Conservation (phyloP, 1,139 yeast genomes). For the Blastobotrys aristatus region DNA sequence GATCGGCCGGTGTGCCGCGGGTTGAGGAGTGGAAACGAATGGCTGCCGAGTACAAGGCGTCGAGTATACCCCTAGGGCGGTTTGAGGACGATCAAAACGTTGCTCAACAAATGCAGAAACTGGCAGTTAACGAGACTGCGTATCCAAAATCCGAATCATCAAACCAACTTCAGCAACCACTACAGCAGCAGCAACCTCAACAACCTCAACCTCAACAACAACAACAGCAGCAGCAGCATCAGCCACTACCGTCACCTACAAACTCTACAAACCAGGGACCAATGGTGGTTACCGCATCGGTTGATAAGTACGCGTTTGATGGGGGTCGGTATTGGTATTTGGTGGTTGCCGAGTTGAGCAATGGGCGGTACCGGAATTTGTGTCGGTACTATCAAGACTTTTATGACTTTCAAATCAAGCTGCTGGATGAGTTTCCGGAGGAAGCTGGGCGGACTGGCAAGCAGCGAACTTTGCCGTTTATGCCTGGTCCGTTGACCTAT, state of each 20-base stretch:
- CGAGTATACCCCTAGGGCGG: slow-evolving; percentile 71
- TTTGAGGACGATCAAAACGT: slow-evolving; percentile 32
- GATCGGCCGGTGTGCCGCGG: slow-evolving; percentile 68
- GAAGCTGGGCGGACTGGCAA: slow-evolving; percentile 89
- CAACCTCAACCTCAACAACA: too few species aligned
- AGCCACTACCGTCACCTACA: slow-evolving; percentile 11
- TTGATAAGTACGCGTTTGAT: slow-evolving; percentile 75
- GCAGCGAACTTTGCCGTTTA: slow-evolving; percentile 78
- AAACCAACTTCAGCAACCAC: slow-evolving; percentile 14
- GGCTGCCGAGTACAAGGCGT: slow-evolving; percentile 90
- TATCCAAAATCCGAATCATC: not conserved
- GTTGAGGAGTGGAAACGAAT: slow-evolving; percentile 94
- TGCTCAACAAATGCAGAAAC: slow-evolving; percentile 6
- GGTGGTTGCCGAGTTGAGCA: slow-evolving; percentile 61
- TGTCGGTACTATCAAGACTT: slow-evolving; percentile 95
- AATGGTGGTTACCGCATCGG: slow-evolving; percentile 53
- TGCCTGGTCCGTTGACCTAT: slow-evolving; percentile 93
- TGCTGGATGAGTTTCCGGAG: slow-evolving; percentile 79
- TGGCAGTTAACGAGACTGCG: slow-evolving; percentile 7
- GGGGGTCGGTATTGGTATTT: slow-evolving; percentile 90
- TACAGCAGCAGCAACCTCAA: too few species aligned
- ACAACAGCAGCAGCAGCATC: too few species aligned
- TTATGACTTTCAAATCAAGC: slow-evolving; percentile 83
- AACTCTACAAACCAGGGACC: slow-evolving; percentile 4
- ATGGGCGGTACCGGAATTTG: slow-evolving; percentile 64